Evolutionary conservation across 1,284 basidiomycete genomes (phyloP), one percentile per base, ranked within the genome.

Genomic region (Austropuccinia psidii): DNA sequence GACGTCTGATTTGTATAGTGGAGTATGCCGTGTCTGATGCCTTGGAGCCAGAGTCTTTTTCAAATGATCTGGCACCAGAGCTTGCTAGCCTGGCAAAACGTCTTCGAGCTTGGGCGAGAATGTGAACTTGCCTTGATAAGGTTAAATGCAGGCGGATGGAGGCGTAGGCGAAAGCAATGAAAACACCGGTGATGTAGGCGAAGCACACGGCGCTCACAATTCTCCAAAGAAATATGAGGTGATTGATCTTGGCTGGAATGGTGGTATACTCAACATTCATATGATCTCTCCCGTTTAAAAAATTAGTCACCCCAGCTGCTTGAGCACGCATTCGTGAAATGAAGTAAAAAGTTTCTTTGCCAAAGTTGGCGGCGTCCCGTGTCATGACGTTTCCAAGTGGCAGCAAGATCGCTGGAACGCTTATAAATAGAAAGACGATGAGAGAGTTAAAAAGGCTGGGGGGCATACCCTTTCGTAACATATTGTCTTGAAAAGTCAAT

Each of bases 21-120:
- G 58, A 61, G 7, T 19, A 39, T 21, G 45, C 45, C 31, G 58
- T 27, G n/a, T 43, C 33, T 31, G 37, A 27, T 15, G 9, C 6
- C 4, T 39, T 27, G 39, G 39, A 61, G 41, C 15, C 31, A 11
- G 45, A 5, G 29, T 57, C 58, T 31, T 41, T 41, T 43, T 61
- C 58, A 17, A 61, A 6, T 24, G 58, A 61, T 43, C 37, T 61
- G 21, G 45, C 24, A 24, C 58, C 58, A 17, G 45, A 37, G 41
- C 58, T 61, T 61, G 58, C 58, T 41, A 61, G 41, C 41, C 58
- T 43, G 41, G 58, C 39, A 29, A 61, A 61, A 27, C 58, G 4
- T 13, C 58, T 17, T 7, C 58, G 58, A 41, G 58, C 58, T 61
- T 61, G 58, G 41, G 33, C 29, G 8, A 61, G 58, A 17, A 61